Conservation (phyloP, 1,284 basidiomycete genomes). For the Sporisorium exsertum region DNA sequence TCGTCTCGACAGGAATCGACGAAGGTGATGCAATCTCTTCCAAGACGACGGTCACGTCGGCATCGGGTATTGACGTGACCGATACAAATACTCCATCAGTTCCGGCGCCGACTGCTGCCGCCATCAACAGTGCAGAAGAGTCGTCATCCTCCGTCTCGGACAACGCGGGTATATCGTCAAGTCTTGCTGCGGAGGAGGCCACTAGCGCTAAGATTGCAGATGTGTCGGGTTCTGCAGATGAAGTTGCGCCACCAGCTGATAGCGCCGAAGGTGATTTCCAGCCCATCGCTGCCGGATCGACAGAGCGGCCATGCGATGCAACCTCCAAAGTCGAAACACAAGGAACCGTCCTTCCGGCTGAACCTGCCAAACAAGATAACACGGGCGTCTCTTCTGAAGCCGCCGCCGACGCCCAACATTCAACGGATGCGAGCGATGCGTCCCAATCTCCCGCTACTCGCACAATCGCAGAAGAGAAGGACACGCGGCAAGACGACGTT, state of each 20-base stretch:
- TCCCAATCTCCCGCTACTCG: neutral
- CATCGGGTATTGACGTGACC: slow-evolving; percentile 32
- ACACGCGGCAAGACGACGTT: neutral
- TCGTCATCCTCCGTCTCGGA: slow-evolving; percentile 2
- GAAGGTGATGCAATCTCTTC: slow-evolving; percentile 19
- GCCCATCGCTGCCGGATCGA: slow-evolving; percentile 8
- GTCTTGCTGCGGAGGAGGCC: neutral
- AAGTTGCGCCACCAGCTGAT: slow-evolving; percentile 13
- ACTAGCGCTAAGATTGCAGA: neutral
- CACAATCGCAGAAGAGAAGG: neutral
- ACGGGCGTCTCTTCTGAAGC: slow-evolving; percentile 1
- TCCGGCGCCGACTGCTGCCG: neutral
- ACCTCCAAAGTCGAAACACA: neutral
- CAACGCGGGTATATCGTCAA: slow-evolving; percentile 8
- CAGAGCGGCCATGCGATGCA: neutral
- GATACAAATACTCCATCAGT: slow-evolving; percentile 5
- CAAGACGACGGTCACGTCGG: slow-evolving; percentile 43
- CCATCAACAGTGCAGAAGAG: slow-evolving; percentile 1
- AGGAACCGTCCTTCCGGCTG: slow-evolving; percentile 10
- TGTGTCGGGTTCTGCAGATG: neutral
- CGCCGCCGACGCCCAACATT: slow-evolving; percentile 6
- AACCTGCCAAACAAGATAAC: slow-evolving; percentile 26
- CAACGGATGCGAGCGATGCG: neutral
- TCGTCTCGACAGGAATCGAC: slow-evolving; percentile 47
- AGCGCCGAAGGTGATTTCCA: slow-evolving; percentile 22